Base-by-base conservation (phyloP, 2,329 filamentous ascomycete species). In the Fusarium dimerum region DNA sequence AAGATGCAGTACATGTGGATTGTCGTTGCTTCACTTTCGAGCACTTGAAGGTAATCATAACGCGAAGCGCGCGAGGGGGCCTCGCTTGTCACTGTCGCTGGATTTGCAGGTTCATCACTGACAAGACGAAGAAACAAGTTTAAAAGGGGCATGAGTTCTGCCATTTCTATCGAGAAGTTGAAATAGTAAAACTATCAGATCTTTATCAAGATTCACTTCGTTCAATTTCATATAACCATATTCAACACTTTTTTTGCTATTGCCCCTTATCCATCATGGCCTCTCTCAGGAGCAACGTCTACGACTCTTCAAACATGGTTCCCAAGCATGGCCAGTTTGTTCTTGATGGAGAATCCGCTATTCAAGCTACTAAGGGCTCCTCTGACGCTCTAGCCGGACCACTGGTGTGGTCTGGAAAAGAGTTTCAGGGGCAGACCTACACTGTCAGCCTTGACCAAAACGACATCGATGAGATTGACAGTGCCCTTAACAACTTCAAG, bases 401-500 rank as follows among this genome's bases (percentile, higher is more conserved):
- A 38, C 48, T 63, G 16, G 48, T 64, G 47, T 67, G 65, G 63
- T 64, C 59, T 43, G 63, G 62, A 39, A 43, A 45, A 32, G 58
- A 65, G 34, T 60, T 59, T 44, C 51, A 54, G 30, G 48, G 57
- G 17, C 49, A 53, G 9, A 38, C 42, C 46, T 60, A 53, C 41
- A 54, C 51, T 48, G 48, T 67, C 13, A 32, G 47, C 18, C 51
- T 68, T n/a, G 45, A 50, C 30, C 41, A 54, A 26, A 26, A 50
- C 1, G 61, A 66, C 30, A 34, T 62, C 18, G 34, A 40, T 1
- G 59, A 66, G 34, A 44, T 66, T 43, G 54, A 70, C 29, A 49
- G 55, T 7, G 63, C 62, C 34, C 59, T 72, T 2, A 50, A 50
- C 11, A 47, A 41, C 11, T 70, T 71, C 54, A 67, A 71, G 38